Conservation (phyloP, 495 filamentous ascomycete species). For the Aspergillus indologenus region DNA sequence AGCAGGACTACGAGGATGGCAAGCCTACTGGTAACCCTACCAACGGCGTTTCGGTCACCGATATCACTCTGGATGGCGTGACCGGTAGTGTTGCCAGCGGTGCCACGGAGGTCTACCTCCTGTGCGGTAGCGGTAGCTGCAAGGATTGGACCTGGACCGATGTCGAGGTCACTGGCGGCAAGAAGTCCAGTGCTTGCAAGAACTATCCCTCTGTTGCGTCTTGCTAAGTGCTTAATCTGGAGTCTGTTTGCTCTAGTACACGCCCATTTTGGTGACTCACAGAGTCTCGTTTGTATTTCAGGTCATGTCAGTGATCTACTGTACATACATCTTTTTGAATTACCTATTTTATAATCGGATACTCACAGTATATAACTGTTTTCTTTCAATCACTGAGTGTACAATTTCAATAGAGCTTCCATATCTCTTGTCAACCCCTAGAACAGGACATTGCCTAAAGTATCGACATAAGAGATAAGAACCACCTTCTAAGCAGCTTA, state of each 20-base stretch:
- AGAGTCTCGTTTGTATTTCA: not conserved
- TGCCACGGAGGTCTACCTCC: slow-evolving; percentile 50
- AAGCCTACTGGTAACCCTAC: slow-evolving; percentile 57
- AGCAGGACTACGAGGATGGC: slow-evolving; percentile 68
- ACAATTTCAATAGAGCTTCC: too few relatives aligned
- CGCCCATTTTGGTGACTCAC: not conserved
- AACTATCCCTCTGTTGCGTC: slow-evolving; percentile 37
- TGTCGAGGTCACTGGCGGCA: slow-evolving; percentile 48
- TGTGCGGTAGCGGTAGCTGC: slow-evolving; percentile 43
- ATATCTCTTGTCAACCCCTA: too few relatives aligned
- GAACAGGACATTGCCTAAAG: too few relatives aligned
- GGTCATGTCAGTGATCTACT: not conserved
- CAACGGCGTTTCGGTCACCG: slow-evolving; percentile 57
- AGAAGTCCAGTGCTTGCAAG: slow-evolving; percentile 36
- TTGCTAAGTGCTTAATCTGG: too few relatives aligned
- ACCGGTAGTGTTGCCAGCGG: slow-evolving; percentile 42
- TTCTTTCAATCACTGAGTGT: too few relatives aligned
- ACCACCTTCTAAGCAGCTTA: too few relatives aligned
- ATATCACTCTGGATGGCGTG: slow-evolving; percentile 49
- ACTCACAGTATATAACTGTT: too few relatives aligned
- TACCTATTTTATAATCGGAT: too few relatives aligned
- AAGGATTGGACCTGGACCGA: slow-evolving; percentile 46
- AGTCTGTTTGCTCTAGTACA: too few relatives aligned
- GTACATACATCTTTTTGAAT: not conserved
- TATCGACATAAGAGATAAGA: too few relatives aligned